Percentiles rank a stretch among this genome's conserved stretches.
phyloP scores from a whole-genome alignment of 2,329 filamentous ascomycete species.

The Neopestalotiopsis rosae region DNA sequence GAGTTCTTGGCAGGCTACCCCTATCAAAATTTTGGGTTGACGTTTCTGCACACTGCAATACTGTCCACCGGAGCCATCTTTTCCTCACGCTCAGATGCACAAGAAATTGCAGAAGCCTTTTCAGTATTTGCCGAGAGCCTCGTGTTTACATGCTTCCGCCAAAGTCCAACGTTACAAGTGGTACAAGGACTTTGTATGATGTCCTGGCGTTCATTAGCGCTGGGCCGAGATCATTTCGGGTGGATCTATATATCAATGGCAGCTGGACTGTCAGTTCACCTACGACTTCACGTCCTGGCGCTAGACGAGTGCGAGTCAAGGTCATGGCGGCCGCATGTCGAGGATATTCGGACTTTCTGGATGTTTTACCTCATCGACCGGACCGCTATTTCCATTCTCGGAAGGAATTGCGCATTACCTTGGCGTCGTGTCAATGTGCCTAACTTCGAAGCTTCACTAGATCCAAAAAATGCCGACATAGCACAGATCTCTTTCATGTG shows the following conservation, averaged over 20 bases:
- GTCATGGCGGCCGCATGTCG: constrained; percentile 21
- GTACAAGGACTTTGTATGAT: constrained; percentile 25
- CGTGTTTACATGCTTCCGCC: constrained; percentile 23
- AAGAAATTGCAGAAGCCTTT: constrained; percentile 20
- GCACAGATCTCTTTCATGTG: constrained; percentile 23
- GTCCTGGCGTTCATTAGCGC: constrained; percentile 24
- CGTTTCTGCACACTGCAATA: constrained; percentile 23
- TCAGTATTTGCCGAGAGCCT: constrained; percentile 23
- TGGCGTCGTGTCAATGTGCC: constrained; percentile 25
- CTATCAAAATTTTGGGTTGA: constrained; percentile 19
- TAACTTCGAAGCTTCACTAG: constrained; percentile 21
- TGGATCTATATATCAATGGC: constrained; percentile 27
- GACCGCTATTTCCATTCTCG: constrained; percentile 25
- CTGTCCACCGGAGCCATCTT: constrained; percentile 22
- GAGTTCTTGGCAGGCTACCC: constrained; percentile 22
- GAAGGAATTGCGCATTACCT: constrained; percentile 24
- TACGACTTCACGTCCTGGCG: constrained; percentile 23
- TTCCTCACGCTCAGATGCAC: constrained; percentile 17
- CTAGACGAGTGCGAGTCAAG: constrained; percentile 23
- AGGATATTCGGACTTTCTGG: constrained; percentile 25
- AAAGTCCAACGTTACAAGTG: constrained; percentile 20
- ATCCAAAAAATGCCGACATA: constrained; percentile 18
- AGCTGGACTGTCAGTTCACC: constrained; percentile 24
- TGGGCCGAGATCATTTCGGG: constrained; percentile 24
- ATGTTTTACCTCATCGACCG: constrained; percentile 27